Evolutionary conservation across 305 asterid species (phyloP).

Genomic region (Fraxinus dipetala): DNA sequence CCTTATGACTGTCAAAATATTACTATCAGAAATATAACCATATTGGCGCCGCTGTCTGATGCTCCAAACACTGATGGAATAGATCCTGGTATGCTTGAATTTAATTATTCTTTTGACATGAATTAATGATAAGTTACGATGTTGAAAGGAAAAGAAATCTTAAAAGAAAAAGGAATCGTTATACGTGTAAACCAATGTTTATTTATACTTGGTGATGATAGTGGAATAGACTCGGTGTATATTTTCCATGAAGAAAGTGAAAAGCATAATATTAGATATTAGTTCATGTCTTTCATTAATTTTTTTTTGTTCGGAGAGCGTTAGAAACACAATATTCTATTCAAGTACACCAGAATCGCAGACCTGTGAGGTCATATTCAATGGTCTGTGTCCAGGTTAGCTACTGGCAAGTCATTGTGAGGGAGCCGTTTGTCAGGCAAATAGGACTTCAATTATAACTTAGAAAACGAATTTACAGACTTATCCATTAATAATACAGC

Average conservation of each 20-base stretch:
- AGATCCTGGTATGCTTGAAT: slow-evolving; percentile 67
- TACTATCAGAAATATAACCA: slow-evolving; percentile 65
- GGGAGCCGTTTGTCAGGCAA: background rate
- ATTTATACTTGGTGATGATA: background rate
- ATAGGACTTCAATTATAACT: background rate
- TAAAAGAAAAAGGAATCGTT: background rate
- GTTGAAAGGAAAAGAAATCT: slow-evolving; percentile 4
- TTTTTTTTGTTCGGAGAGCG: background rate
- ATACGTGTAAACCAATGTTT: background rate
- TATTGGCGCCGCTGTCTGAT: slow-evolving; percentile 74
- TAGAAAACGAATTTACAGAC: background rate
- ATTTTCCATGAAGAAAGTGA: background rate
- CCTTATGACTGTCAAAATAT: slow-evolving; percentile 89
- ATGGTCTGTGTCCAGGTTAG: slow-evolving; percentile 3
- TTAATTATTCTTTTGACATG: background rate
- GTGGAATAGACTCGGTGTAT: background rate
- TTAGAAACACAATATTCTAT: background rate
- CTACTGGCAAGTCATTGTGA: background rate
- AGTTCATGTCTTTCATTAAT: background rate
- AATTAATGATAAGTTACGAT: slow-evolving; percentile 8
- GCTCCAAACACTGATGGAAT: slow-evolving; percentile 97
- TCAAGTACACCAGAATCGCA: background rate
- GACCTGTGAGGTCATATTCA: background rate
- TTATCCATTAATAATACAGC: background rate
- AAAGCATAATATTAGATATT: background rate